Percentiles rank a stretch among this genome's conserved stretches.
Conservation (phyloP, 352 stramenopile genomes). For the Pythium grandisporangium region DNA sequence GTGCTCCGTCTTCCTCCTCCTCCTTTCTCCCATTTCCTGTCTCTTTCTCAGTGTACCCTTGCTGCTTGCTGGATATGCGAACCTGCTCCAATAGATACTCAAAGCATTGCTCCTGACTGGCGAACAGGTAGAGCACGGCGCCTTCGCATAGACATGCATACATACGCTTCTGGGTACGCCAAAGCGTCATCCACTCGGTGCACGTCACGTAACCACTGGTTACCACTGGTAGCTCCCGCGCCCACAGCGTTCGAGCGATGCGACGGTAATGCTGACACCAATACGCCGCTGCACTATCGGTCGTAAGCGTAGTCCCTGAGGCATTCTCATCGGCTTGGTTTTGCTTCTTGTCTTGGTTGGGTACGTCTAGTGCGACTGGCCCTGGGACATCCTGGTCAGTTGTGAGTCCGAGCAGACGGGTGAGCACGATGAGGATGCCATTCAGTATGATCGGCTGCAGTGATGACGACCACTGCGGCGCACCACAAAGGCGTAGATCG, state of each 20-base stretch:
- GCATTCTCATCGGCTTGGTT: not conserved
- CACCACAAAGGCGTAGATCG: not conserved
- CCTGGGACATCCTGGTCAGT: too few relatives aligned
- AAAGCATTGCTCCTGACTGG: conserved; percentile 24
- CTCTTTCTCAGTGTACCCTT: too few relatives aligned
- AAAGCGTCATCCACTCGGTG: conserved; percentile 53
- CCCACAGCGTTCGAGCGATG: conserved; percentile 7
- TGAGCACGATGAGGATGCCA: too few relatives aligned
- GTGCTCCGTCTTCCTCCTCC: too few relatives aligned
- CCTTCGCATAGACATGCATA: conserved; percentile 62
- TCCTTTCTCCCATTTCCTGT: too few relatives aligned
- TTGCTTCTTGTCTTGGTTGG: not conserved
- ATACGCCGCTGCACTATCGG: too few relatives aligned
- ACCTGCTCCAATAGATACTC: conserved; percentile 60
- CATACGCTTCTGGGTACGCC: conserved; percentile 44
- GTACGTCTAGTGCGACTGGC: not conserved
- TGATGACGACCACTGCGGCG: not conserved
- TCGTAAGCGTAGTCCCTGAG: too few relatives aligned
- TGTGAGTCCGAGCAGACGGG: too few relatives aligned
- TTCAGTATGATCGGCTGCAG: too few relatives aligned
- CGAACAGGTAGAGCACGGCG: conserved; percentile 45
- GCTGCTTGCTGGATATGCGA: conserved; percentile 15
- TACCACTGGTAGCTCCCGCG: conserved; percentile 13
- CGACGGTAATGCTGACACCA: too few relatives aligned
- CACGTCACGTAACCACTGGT: conserved; percentile 43